Base-by-base conservation (phyloP, 1,139 yeast genomes). In the Taiozyma sp. region DNA sequence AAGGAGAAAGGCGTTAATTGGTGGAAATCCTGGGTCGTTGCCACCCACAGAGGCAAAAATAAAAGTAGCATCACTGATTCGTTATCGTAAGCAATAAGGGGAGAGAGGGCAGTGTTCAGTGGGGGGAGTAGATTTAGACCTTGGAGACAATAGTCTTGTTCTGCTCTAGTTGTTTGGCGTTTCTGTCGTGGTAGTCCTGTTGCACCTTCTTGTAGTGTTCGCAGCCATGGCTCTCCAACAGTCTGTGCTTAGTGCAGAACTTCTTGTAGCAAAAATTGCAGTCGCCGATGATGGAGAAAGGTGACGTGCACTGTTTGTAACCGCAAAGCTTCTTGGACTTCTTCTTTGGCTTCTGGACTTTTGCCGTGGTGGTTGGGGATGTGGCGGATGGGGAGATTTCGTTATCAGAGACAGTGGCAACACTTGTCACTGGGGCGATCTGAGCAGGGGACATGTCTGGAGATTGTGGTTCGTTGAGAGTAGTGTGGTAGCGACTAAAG, bases 231-330 rank as follows among this genome's bases (percentile, higher is more conserved):
- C 59, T 45, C 51, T 62, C 65, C 22, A 61, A 48, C 27, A 62
- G 48, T 43, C 65, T 51, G 51, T 62, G 65, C 38, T 53, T 55
- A 2, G 63, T 55, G 49, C 65, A 62, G 47, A 57, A 62, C 51
- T 62, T 62, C 54, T 59, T 59, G 48, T 54, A 55, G 48, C 65
- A 62, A 49, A 62, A 61, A 32, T 51, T 47, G 48, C 65, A 62
- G 32, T 61, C 65, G 7, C 65, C 65, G 45, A 62, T 58, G 48
- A 62, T 61, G 32, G 65, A 61, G 49, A 59, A 62, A 1, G 63
- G 57, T 7, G 57, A 52, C 1, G 61, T 52, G 45, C 65, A 62
- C 13, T 52, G 45, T 43, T 54, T 57, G 50, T 57, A 57, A 8
- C 59, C 57, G 45, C 65, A 61, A 9, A 59, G 51, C 54, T 62